Percentiles rank a stretch among this genome's conserved stretches.
phyloP scores from a whole-genome alignment of 2,329 filamentous ascomycete genomes.

The Stromatinia cepivora region DNA sequence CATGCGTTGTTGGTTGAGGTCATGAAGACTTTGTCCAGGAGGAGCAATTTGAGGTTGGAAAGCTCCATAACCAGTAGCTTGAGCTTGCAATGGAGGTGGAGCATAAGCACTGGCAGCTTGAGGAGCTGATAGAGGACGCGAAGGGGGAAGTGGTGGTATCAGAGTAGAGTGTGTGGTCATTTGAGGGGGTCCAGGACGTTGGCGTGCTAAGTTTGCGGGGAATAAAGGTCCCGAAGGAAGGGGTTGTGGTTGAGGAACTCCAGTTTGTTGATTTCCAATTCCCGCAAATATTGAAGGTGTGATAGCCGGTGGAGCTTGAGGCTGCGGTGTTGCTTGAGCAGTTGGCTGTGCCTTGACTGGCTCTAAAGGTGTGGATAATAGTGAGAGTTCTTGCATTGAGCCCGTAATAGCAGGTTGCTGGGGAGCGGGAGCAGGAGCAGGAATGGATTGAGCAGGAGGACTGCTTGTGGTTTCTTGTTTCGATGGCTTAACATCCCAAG shows the following conservation, averaged over 20 bases:
- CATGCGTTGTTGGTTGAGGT: constrained; percentile 53
- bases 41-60: constrained; percentile 65
- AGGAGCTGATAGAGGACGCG: constrained; percentile 82
- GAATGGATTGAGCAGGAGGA: constrained; percentile 41
- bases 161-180: constrained; percentile 58
- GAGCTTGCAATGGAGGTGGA: constrained; percentile 74
- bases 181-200: constrained; percentile 71
- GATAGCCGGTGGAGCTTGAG: constrained; percentile 48
- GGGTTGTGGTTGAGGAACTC: constrained; percentile 38
- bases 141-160: constrained; percentile 72
- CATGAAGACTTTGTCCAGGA: constrained; percentile 73
- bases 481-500: constrained; percentile 91
- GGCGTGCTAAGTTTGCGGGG: constrained; percentile 53
- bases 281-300: constrained; percentile 59
- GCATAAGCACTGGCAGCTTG: constrained; percentile 75
- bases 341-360: constrained; percentile 48
- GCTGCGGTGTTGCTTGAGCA: constrained; percentile 35
- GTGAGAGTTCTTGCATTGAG: constrained; percentile 66
- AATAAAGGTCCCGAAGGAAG: constrained; percentile 23
- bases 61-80: constrained; percentile 66
- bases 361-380: constrained; percentile 60
- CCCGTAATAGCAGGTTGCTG: constrained; percentile 61
- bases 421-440: constrained; percentile 45
- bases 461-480: constrained; percentile 49
- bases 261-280: constrained; percentile 51